Evolutionary conservation across 805 yeast species (phyloP).

Genomic region (Cyberlindnera lachancei): DNA sequence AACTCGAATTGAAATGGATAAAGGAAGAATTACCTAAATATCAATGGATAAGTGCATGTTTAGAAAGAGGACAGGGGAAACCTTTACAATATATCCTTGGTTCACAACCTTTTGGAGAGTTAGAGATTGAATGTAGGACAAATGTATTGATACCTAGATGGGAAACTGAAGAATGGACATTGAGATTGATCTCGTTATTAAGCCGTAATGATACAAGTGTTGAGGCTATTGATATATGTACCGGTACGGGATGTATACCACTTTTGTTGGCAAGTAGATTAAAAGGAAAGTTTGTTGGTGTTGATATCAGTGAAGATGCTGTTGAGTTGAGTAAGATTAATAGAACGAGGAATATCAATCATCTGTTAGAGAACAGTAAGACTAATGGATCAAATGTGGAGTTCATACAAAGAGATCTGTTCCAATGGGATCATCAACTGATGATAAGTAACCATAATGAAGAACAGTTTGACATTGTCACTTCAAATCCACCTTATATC

Average conservation of each 20-base stretch:
- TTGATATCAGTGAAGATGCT: slow-evolving; percentile 54
- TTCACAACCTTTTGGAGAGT: slow-evolving; percentile 75
- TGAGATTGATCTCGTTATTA: slow-evolving; percentile 26
- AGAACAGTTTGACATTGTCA: slow-evolving; percentile 40
- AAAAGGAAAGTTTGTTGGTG: slow-evolving; percentile 30
- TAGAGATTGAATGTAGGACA: slow-evolving; percentile 50
- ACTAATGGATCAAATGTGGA: no score
- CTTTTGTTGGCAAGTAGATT: slow-evolving; percentile 35
- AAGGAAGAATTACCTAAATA: slow-evolving; percentile 41
- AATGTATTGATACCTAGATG: slow-evolving; percentile 84
- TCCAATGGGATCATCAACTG: no score
- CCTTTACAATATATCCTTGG: slow-evolving; percentile 87
- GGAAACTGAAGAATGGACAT: slow-evolving; percentile 93
- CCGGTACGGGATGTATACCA: slow-evolving; percentile 88
- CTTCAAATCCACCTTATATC: slow-evolving; percentile 92
- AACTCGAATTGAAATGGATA: slow-evolving; percentile 61
- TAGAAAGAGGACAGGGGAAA: slow-evolving; percentile 39
- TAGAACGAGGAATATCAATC: no score
- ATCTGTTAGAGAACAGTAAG: no score
- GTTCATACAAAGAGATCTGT: slow-evolving; percentile 7
- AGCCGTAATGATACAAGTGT: not conserved
- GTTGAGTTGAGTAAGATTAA: slow-evolving; percentile 43
- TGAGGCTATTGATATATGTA: slow-evolving; percentile 60
- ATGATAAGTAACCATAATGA: no score
- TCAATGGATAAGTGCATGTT: slow-evolving; percentile 46